Percentiles rank a stretch among this genome's conserved stretches.
phyloP scores from a whole-genome alignment of 306 rosid species.

The Cotoneaster glaucophyllus region DNA sequence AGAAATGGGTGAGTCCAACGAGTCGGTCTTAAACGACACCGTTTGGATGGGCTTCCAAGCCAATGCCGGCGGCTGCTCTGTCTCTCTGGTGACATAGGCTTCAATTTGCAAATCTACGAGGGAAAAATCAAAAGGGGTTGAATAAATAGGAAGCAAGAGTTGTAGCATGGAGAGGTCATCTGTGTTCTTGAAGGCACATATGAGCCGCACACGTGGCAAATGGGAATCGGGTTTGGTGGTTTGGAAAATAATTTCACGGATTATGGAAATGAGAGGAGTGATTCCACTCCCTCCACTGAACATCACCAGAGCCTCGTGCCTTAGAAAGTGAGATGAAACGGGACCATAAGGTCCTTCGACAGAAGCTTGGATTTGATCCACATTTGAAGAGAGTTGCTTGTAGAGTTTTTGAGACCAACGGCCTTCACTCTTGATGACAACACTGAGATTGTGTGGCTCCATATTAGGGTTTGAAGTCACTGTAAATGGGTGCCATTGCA shows the following conservation, averaged over 20 bases:
- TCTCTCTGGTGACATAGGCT: constrained; percentile 42
- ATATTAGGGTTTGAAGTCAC: constrained; percentile 44
- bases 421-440: constrained; percentile 49
- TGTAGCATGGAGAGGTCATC: constrained; percentile 38
- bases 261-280: constrained; percentile 56
- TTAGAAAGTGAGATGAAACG: constrained; percentile 32
- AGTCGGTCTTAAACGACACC: constrained; percentile 27
- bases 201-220: constrained; percentile 24
- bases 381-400: constrained; percentile 33
- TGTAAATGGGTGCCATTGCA: constrained; percentile 88
- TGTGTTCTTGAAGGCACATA: constrained; percentile 46
- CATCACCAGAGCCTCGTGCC: constrained; percentile 43
- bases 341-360: constrained; percentile 93
- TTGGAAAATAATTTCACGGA: constrained; percentile 49
- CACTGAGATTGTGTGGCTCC: constrained; percentile 44
- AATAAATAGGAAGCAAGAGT: constrained; percentile 36
- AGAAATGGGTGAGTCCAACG: constrained; percentile 29
- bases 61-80: constrained; percentile 8
- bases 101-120: constrained; percentile 26
- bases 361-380: constrained; percentile 49
- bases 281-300: constrained; percentile 66
- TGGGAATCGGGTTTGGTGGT: constrained; percentile 25
- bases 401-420: constrained; percentile 55
- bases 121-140: constrained; percentile 2
- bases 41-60: constrained; percentile 23